Conservation (phyloP, 2,329 filamentous ascomycete genomes). For the Fonsecaea monophora region DNA sequence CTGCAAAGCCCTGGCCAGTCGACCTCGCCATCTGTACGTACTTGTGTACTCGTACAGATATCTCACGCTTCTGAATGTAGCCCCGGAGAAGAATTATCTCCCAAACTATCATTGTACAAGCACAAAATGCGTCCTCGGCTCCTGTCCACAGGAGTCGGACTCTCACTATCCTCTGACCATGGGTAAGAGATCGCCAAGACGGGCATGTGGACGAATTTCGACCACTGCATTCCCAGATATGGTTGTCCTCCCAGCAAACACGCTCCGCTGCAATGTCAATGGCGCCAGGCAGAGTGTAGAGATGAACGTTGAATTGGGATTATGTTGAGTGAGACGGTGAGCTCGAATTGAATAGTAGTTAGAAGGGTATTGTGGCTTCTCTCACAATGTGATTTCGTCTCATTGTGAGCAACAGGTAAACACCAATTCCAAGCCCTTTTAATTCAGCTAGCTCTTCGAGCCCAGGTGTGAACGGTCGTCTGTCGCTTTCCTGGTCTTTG, state of each 20-base stretch:
- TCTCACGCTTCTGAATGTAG: conserved; percentile 6
- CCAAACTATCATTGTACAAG: conserved; percentile 1
- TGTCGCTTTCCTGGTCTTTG: not conserved
- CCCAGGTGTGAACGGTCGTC: not conserved
- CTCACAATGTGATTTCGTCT: not conserved
- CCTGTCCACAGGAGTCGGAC: conserved; percentile 10
- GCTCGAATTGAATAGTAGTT: not conserved
- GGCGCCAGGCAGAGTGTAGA: not conserved
- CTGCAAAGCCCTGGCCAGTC: conserved; percentile 3
- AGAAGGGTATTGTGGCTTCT: not conserved
- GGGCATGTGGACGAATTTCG: too few species aligned
- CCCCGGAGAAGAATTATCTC: not conserved
- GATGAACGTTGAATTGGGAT: conserved; percentile 2
- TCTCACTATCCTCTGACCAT: conserved; percentile 10
- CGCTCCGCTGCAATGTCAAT: conserved; percentile 1
- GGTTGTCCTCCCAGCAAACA: conserved; percentile 3
- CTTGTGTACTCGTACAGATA: conserved; percentile 4
- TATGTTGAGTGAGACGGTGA: not conserved
- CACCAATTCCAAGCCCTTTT: not conserved
- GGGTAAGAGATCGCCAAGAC: too few species aligned
- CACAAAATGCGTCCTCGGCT: conserved; percentile 14
- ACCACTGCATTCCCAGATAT: conserved; percentile 9
- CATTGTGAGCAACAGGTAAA: not conserved
- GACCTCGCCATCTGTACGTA: conserved; percentile 3
- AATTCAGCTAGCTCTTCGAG: not conserved